A percentile compares a stretch with the other conserved stretches of the same genome.
Conservation (phyloP, 2,329 filamentous ascomycete species). For the Colletotrichum karsti region DNA sequence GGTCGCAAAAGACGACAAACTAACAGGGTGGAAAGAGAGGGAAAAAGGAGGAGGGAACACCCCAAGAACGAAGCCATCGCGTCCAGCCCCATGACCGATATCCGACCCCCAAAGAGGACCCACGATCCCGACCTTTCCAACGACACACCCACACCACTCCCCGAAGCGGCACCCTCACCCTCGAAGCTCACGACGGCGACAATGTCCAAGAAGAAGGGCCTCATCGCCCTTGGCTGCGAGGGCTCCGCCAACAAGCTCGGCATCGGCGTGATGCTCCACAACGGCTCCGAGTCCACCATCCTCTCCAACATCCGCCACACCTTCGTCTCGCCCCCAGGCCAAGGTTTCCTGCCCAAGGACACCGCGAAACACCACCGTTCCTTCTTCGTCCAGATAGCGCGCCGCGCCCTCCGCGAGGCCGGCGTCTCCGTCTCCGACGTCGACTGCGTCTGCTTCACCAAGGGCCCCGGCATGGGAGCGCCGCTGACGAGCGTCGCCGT, state of each 20-base stretch:
- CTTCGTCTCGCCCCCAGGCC: constrained; percentile 88
- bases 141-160: background rate
- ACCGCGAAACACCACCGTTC: constrained; percentile 90
- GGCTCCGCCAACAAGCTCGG: constrained; percentile 98
- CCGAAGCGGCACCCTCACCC: background rate
- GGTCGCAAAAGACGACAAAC: background rate
- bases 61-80: background rate
- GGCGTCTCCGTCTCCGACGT: constrained; percentile 70
- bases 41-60: background rate
- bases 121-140: constrained; percentile 13
- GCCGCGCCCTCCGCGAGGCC: constrained; percentile 78
- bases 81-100: constrained; percentile 14
- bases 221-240: constrained; percentile 72
- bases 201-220: constrained; percentile 44
- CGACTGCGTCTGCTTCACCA: constrained; percentile 94
- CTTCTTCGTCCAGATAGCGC: constrained; percentile 85
- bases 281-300: constrained; percentile 67
- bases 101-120: constrained; percentile 15
- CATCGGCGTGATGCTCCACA: constrained; percentile 88
- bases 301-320: constrained; percentile 96
- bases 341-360: constrained; percentile 96
- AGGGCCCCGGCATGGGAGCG: constrained; percentile 95
- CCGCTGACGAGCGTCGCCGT: constrained; percentile 88
- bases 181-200: constrained; percentile 29
- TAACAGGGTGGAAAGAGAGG: background rate